A percentile compares a stretch with the other conserved stretches of the same genome.
phyloP scores from a whole-genome alignment of 2,329 filamentous ascomycete genomes.

The Hymenoscyphus salicellus region DNA sequence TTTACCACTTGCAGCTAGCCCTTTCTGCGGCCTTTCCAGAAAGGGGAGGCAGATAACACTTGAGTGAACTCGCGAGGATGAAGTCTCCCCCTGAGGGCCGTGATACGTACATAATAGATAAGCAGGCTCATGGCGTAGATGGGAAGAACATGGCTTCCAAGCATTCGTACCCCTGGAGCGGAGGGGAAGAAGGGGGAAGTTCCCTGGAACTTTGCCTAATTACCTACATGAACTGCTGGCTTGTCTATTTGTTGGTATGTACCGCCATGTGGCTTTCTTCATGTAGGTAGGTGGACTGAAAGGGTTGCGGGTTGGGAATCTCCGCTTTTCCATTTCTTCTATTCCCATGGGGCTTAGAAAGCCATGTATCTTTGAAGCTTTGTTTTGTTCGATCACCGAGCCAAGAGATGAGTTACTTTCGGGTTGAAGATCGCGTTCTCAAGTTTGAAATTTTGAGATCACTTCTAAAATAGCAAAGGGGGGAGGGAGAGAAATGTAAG shows the following conservation, averaged over 20 bases:
- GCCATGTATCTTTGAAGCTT: too few relatives aligned
- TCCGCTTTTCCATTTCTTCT: constrained; percentile 9
- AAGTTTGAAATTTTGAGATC: too few relatives aligned
- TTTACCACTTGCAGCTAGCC: too few relatives aligned
- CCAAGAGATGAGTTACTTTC: too few relatives aligned
- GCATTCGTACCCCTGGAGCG: constrained; percentile 2
- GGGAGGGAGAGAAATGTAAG: too few relatives aligned
- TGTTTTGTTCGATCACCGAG: too few relatives aligned
- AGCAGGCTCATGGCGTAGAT: constrained; percentile 6
- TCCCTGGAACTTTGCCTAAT: constrained; percentile 11
- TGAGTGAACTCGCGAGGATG: too few relatives aligned
- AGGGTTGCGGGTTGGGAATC: constrained; percentile 10
- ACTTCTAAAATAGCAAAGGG: too few relatives aligned
- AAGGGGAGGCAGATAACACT: neutral
- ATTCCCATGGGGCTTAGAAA: neutral
- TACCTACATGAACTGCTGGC: constrained; percentile 13
- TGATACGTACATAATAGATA: constrained; percentile 2
- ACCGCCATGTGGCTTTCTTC: constrained; percentile 8
- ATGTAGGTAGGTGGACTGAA: constrained; percentile 4
- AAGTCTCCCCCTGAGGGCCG: constrained; percentile 4
- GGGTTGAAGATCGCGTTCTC: too few relatives aligned
- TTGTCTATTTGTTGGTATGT: constrained; percentile 8
- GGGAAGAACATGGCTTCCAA: constrained; percentile 10
- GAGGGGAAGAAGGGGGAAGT: neutral
- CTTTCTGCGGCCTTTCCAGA: neutral